A percentile compares a stretch with the other conserved stretches of the same genome.
phyloP scores from a whole-genome alignment of 768 basidiomycete species.

The Russula dissimulans region DNA sequence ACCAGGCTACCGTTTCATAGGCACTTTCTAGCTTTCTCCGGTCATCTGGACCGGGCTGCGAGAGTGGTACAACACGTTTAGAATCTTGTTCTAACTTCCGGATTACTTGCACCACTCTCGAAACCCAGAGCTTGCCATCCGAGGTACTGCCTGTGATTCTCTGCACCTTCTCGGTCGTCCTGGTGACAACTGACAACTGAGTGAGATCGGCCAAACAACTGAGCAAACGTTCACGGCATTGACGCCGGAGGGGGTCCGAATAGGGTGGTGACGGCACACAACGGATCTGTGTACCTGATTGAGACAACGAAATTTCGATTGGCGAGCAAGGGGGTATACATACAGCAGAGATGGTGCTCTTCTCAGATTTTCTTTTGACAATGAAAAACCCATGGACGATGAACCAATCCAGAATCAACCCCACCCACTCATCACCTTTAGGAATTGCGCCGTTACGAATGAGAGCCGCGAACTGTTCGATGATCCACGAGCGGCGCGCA shows the following conservation, averaged over 20 bases:
- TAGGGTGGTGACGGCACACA: slow-evolving; percentile 55
- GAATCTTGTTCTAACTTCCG: slow-evolving; percentile 49
- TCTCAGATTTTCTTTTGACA: slow-evolving; percentile 62
- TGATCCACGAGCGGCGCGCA: slow-evolving; percentile 66
- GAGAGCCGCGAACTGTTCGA: slow-evolving; percentile 75
- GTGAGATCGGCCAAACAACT: slow-evolving; percentile 68
- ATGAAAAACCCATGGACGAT: slow-evolving; percentile 73
- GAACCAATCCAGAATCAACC: slow-evolving; percentile 71
- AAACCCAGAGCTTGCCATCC: slow-evolving; percentile 74
- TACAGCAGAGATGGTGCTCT: slow-evolving; percentile 51
- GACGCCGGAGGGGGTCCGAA: slow-evolving; percentile 59
- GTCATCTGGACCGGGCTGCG: slow-evolving; percentile 49
- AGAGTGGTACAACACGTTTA: slow-evolving; percentile 53
- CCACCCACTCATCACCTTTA: slow-evolving; percentile 72
- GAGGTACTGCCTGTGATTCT: slow-evolving; percentile 55
- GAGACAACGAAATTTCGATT: neutral
- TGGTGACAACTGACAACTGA: slow-evolving; percentile 41
- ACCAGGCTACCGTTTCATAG: slow-evolving; percentile 31
- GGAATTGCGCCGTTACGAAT: slow-evolving; percentile 73
- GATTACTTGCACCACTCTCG: slow-evolving; percentile 51
- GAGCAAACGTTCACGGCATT: slow-evolving; percentile 63
- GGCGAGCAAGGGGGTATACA: slow-evolving; percentile 24
- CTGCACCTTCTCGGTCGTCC: slow-evolving; percentile 40
- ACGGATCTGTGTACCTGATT: slow-evolving; percentile 40
- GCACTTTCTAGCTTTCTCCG: slow-evolving; percentile 38